Conservation (phyloP, 495 filamentous ascomycete species). For the Tuber umbilicatum region DNA sequence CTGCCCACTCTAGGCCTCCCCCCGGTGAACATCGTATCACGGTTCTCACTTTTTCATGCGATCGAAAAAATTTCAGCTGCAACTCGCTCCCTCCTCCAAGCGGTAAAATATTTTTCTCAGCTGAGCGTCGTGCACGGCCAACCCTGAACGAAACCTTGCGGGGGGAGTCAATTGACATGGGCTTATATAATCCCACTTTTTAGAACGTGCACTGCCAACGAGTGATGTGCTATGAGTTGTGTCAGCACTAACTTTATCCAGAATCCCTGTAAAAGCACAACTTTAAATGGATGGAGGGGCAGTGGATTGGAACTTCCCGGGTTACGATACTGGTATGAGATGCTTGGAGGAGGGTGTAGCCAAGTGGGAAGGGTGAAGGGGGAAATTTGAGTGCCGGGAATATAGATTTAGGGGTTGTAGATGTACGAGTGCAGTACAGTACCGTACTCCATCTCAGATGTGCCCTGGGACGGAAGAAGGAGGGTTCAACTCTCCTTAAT, state of each 20-base stretch:
- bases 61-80: background rate
- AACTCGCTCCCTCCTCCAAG: background rate
- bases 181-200: background rate
- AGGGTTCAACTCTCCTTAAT: background rate
- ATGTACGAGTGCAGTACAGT: background rate
- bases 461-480: background rate
- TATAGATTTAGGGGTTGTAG: background rate
- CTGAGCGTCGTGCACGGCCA: background rate
- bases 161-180: background rate
- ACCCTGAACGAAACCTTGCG: background rate
- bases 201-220: background rate
- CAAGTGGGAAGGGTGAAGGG: background rate
- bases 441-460: background rate
- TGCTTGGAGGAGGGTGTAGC: background rate
- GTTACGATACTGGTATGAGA: background rate
- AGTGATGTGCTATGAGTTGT: background rate
- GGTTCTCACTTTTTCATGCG: background rate
- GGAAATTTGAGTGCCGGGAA: background rate
- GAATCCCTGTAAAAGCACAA: background rate
- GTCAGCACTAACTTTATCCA: background rate
- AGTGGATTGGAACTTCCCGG: too few relatives aligned
- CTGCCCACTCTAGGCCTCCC: background rate
- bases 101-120: background rate
- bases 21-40: background rate
- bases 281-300: background rate